Base-by-base conservation (phyloP, 306 rosid species). In the Hylodesmum podocarpum region DNA sequence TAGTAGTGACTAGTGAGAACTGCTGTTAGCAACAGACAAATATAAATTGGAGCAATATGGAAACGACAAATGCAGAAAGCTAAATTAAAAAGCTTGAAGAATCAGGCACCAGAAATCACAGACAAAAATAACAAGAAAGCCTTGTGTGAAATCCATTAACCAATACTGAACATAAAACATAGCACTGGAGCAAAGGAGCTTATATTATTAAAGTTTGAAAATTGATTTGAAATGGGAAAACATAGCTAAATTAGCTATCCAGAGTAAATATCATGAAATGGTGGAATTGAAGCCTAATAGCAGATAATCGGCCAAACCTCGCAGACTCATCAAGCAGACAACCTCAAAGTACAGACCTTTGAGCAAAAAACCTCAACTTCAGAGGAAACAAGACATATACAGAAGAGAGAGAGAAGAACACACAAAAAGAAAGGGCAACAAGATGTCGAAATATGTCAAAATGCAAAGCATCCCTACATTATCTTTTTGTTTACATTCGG, bases 341-440 rank as follows among this genome's bases (percentile, higher is more conserved):
- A 55, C 73, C 83, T 65, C 47, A 70, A 76, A 67, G 49, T 27
- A 54, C 73, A 79, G 61, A 50, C 47, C 13, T 24, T 61, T 33
- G 18, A 74, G 21, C 70, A 70, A 33, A 5, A 73, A 81, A 44
- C 50, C 79, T 75, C 63, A 36, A 74, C 31, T 59, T 59, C 1
- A 7, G 57, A 79, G 19, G 34, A 46, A 79, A 61, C 34, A 27
- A 69, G 53, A 69, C 8, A 41, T n/a, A 64, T 15, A 50, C 13
- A 51, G 21, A 39, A 66, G 28, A 63, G 40, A 4, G 16, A 74
- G 22, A 78, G 13, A 34, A 31, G 9, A 44, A 16, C 27, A 36
- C 10, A 16, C 11, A 21, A 75, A 79, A 15, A 39, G 13, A 75
- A 79, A 15, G 29, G 13, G 8, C 27, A 47, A 58, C 29, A 77